Evolutionary conservation across 116 monocot genomes (phyloP).

Genomic region (Cymodocea nodosa): DNA sequence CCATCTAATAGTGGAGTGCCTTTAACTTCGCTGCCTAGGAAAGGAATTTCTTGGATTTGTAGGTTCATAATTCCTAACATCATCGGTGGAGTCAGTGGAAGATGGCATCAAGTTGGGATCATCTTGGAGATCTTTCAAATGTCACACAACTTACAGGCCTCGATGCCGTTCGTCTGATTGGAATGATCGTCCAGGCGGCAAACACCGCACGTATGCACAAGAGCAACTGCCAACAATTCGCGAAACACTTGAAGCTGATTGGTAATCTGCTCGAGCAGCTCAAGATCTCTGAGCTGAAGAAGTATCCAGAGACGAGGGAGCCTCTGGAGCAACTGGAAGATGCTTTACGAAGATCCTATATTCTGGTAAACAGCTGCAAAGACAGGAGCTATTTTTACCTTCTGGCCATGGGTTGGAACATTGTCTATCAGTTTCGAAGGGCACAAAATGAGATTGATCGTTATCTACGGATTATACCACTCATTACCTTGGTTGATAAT

Average conservation of each 20-base stretch:
- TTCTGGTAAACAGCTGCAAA: conserved; percentile 64
- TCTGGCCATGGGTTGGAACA: conserved; percentile 71
- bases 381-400: conserved; percentile 63
- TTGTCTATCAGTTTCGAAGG: conserved; percentile 58
- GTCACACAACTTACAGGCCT: conserved; percentile 75
- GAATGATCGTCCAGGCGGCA: conserved; percentile 67
- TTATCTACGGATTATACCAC: conserved; percentile 56
- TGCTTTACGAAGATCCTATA: conserved; percentile 54
- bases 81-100: neutral
- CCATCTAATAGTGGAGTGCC: neutral
- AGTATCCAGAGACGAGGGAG: conserved; percentile 88
- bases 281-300: conserved; percentile 93
- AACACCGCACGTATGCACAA: conserved; percentile 79
- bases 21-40: neutral
- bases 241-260: conserved; percentile 86
- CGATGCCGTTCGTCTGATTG: conserved; percentile 62
- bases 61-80: neutral
- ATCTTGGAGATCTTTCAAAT: conserved; percentile 54
- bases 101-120: conserved; percentile 50
- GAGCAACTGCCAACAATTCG: conserved; percentile 76
- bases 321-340: conserved; percentile 95
- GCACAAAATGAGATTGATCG: conserved; percentile 77
- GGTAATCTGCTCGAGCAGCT: conserved; percentile 88
- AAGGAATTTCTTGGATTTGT: neutral
- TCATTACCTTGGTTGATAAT: conserved; percentile 74